Conservation (phyloP, 352 stramenopile genomes). For the Globisporangium emineosum region DNA sequence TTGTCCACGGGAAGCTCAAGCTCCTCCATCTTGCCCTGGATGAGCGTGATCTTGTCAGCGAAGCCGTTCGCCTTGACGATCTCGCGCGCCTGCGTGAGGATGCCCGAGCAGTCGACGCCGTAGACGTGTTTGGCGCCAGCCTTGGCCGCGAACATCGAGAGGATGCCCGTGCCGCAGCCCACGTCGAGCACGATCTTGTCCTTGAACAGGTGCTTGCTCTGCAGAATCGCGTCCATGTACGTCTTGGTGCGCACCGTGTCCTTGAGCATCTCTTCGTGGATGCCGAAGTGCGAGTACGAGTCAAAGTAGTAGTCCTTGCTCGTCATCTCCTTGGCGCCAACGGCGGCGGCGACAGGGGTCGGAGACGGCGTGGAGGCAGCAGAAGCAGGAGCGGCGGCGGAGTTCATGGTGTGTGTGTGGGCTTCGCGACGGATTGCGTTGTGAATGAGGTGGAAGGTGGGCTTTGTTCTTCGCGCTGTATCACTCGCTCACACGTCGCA, state of each 20-base stretch:
- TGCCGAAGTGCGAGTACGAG: conserved; percentile 98
- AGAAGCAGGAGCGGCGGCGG: conserved; percentile 12
- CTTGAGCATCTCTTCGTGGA: conserved; percentile 96
- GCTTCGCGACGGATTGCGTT: conserved; percentile 11
- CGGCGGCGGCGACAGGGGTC: conserved; percentile 20
- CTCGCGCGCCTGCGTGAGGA: conserved; percentile 97
- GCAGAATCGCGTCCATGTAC: conserved; percentile 97
- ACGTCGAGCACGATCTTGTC: conserved; percentile 98
- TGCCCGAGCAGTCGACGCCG: conserved; percentile 94
- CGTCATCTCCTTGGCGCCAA: conserved; percentile 53
- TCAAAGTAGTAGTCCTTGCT: conserved; percentile 99
- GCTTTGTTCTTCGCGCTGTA: not conserved
- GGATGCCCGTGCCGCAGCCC: conserved; percentile 96
- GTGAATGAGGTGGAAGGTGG: not conserved
- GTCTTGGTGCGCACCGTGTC: conserved; percentile 93
- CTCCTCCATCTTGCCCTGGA: conserved; percentile 94
- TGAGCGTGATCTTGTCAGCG: conserved; percentile 88
- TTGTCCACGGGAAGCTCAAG: conserved; percentile 92
- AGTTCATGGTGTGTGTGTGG: conserved; percentile 24
- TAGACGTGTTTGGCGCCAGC: conserved; percentile 91
- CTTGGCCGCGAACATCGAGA: conserved; percentile 97
- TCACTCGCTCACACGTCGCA: conserved; percentile 16
- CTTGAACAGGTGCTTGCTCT: conserved; percentile 96
- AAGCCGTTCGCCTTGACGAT: conserved; percentile 96
- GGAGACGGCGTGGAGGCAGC: conserved; percentile 13